Evolutionary conservation across 2,329 filamentous ascomycete genomes (phyloP), one percentile per base, ranked within the genome.

Genomic region (Colletotrichum sansevieriae): DNA sequence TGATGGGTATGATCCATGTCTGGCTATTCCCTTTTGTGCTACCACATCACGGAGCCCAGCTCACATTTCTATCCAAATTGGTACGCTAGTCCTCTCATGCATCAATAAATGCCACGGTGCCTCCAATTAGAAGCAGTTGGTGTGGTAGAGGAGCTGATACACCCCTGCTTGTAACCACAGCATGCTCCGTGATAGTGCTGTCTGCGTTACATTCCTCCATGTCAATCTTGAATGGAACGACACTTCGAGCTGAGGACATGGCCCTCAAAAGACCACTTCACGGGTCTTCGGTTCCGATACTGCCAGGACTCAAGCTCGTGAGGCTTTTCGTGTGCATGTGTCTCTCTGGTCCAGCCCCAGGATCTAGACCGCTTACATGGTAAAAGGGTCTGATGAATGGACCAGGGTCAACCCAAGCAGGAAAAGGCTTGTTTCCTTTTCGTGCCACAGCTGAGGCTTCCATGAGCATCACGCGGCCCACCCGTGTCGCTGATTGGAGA

Each of bases 21-120:
- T 39, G 37, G 10, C 37, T 39, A 11, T 39, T 8, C 37, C 10
- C 12, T 39, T 39, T 39, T 39, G 33, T 25, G 52, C 29, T 37
- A 25, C 33, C 51, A 29, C 25, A 18, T 22, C 12, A 37, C 29
- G 51, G 33, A 4, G 13, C 51, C 39, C 18, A 22, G 37, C 51
- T 1, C 33, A 35, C 43, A 12, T 55, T 12, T 15, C 49, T 52
- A 2, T n/a, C 33, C 35, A 15, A 18, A 12, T 12, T 18, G 8
- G 29, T 7, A n/a, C 62, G 49, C 65, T 65, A 65, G 54, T 12
- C 22, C 20, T 10, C 44, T 11, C 46, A 6, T 54, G 18, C 41
- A 65, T 68, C 65, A 65, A 68, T 56, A 44, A 52, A 39, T 64
- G 25, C 12, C 44, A 47, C 51, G n/a, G 58, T n/a, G 29, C 46